Base-by-base conservation (phyloP, 352 stramenopile genomes). In the Peronospora belbahrii region DNA sequence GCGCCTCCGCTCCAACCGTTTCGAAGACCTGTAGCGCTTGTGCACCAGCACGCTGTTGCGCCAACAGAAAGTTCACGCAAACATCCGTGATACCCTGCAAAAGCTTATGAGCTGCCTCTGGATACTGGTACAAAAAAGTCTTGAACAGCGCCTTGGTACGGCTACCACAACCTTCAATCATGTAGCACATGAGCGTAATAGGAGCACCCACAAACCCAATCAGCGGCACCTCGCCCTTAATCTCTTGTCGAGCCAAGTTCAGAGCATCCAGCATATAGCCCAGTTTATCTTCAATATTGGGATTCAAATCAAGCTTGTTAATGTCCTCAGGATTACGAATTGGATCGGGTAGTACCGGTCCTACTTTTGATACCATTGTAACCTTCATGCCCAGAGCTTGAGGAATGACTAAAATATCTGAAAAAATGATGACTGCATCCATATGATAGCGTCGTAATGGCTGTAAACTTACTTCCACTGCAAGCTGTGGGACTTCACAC, bases 381-480 rank as follows among this genome's bases (percentile, higher is more conserved):
- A 98, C 94, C 44, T 97, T 65, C 67, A 99, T 97, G 13, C 93
- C 92, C 66, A 98, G 88, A 23, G 96, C 95, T 73, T 98, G 86
- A 4, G 94, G 88, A 42, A 98, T 88, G n/a, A 99, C 95, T 15
- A 99, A 68, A 65, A 99, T 99, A 59, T 99, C 96, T 37, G 84
- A 97, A 72, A 99, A 99, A 48, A 99, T 91, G 67, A 99, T 98
- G 19, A 97, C 94, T 2, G 96, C 96, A 59, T 99, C 95, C 46
- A 98, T 83, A 58, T 95, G 74, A 56, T 93, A 95, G 40, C 81
- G 77, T 19, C 95, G 77, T 46, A 99, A 56, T 11, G 96, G 95
- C 67, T 99, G 96, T 62, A 98, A 60, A 48, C 95, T 98, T 52
- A 98, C 96, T 84, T 98, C 95, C 14, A 96, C 92, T 2, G 85